Percentiles rank a stretch among this genome's conserved stretches.
Evolutionary conservation across 805 yeast species (phyloP).

Genomic region (Sugiyamaella floridensis): DNA sequence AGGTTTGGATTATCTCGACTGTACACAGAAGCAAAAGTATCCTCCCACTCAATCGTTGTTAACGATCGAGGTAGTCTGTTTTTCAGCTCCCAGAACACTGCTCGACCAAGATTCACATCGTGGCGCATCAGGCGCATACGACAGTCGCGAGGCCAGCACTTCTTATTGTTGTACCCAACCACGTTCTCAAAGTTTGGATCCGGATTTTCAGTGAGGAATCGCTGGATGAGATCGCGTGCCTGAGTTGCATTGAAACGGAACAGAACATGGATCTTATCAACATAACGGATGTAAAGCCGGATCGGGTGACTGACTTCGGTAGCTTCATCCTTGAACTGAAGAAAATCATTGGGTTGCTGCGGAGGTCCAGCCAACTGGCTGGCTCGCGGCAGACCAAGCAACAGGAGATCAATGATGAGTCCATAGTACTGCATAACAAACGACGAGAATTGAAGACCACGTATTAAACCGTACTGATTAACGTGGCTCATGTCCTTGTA

Average conservation of each 20-base stretch:
- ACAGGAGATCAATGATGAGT: slow-evolving; percentile 67
- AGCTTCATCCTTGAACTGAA: slow-evolving; percentile 55
- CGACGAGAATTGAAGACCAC: slow-evolving; percentile 87
- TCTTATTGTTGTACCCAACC: slow-evolving; percentile 77
- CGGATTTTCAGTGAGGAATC: slow-evolving; percentile 74
- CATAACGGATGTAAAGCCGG: slow-evolving; percentile 69
- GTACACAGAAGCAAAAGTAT: slow-evolving; percentile 78
- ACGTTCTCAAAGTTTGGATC: slow-evolving; percentile 87
- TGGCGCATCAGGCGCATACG: slow-evolving; percentile 86
- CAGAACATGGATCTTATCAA: slow-evolving; percentile 74
- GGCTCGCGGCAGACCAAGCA: slow-evolving; percentile 84
- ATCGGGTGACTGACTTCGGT: slow-evolving; percentile 69
- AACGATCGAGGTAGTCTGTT: slow-evolving; percentile 73
- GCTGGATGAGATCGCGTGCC: slow-evolving; percentile 66
- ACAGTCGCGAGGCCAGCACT: slow-evolving; percentile 91
- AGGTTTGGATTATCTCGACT: slow-evolving; percentile 85
- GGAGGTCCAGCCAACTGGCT: slow-evolving; percentile 77
- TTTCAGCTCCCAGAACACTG: slow-evolving; percentile 83
- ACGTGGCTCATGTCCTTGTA: slow-evolving; percentile 95
- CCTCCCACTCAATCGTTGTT: slow-evolving; percentile 70
- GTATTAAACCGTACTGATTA: slow-evolving; percentile 77
- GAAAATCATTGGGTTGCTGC: slow-evolving; percentile 63
- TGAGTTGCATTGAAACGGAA: slow-evolving; percentile 71
- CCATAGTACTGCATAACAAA: slow-evolving; percentile 90
- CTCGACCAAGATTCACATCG: slow-evolving; percentile 89